These are phyloP conservation scores for Pogostemon cablin DNA, from an alignment of 257 asterid species.

Conservation along the genomic window DNA sequence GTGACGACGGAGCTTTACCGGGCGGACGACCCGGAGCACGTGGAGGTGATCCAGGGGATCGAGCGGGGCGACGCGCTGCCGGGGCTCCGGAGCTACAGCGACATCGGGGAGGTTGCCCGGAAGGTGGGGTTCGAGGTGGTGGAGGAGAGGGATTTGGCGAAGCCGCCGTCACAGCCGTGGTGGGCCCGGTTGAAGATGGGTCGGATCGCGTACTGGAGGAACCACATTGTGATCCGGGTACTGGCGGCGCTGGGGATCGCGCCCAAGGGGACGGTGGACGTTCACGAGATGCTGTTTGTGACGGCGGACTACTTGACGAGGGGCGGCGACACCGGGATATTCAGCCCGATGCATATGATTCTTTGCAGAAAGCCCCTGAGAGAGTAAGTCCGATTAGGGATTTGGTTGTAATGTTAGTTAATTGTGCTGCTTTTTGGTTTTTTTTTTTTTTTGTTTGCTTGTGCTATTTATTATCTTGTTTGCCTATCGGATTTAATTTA, in stretches of 20 bases:
- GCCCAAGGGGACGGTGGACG: conserved; percentile 76
- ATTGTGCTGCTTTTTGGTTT: conserved; percentile 29
- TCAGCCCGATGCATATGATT: conserved; percentile 85
- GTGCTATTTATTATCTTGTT: conserved; percentile 21
- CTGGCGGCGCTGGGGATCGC: conserved; percentile 76
- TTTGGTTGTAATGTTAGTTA: conserved; percentile 19
- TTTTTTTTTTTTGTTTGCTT: conserved; percentile 12
- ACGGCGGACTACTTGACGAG: conserved; percentile 74
- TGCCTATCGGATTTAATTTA: conserved; percentile 40
- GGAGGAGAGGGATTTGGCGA: conserved; percentile 64
- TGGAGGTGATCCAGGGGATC: conserved; percentile 77
- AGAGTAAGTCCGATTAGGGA: conserved; percentile 37
- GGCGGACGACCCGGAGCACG: conserved; percentile 60
- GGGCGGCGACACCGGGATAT: conserved; percentile 79
- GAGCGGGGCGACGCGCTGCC: conserved; percentile 83
- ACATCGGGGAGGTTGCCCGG: conserved; percentile 57
- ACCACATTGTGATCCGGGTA: conserved; percentile 61
- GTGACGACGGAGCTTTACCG: conserved; percentile 70
- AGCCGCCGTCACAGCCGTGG: conserved; percentile 75
- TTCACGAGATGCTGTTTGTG: conserved; percentile 80
- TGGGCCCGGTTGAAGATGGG: conserved; percentile 88
- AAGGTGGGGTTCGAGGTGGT: conserved; percentile 72
- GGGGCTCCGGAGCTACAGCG: conserved; percentile 61
- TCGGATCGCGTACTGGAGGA: conserved; percentile 79
- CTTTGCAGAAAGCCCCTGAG: conserved; percentile 75